Evolutionary conservation across 192 early-diverging fungal genomes (phyloP), one percentile per base, ranked within the genome.

Genomic region (Phycomyces nitens): DNA sequence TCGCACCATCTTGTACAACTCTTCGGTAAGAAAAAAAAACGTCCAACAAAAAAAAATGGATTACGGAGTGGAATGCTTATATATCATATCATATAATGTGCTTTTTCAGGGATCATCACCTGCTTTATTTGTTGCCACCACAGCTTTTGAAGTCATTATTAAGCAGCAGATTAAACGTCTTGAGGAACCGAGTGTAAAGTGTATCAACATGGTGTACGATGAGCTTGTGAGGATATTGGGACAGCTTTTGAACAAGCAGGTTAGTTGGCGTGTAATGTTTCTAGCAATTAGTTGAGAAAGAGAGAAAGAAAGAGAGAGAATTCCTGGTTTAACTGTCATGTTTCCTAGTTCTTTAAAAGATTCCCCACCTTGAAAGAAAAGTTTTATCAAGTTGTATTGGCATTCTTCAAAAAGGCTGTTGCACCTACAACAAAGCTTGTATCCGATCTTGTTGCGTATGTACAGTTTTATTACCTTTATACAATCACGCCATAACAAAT

Each of bases 111-210:
- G 97, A 58, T 96, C 96, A 12, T 89, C 93, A 18, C 98, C 98
- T n/a, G 91, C 96, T 18, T 82, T 99, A 27, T 99, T 99, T 84
- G 95, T 99, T 40, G 94, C 92, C 21, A 95, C 95, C 14, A 93
- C 93, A 50, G 98, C 98, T 11, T 99, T 99, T 71, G 94, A 96
- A 79, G 91, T 95, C 24, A 92, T 99, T 51, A 92, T 99, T 67
- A 98, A 95, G 79, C 92, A 99, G 79, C 98, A 99, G 81, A 99
- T 99, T 76, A 93, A 91, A 72, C 87, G 98, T 6, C 79, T 99
- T 22, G 98, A 99, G 77, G 96, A 98, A 40, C 98, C 98, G 20
- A 90, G 92, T 71, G 82, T 99, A 69, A 96, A 95, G 73, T 99
- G 96, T 71, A 90, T 92, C 27, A 80, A 86, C 38, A 89, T 99